phyloP scores from a whole-genome alignment of 345 rosid genomes.

The Eucalyptus erythrocorys region DNA sequence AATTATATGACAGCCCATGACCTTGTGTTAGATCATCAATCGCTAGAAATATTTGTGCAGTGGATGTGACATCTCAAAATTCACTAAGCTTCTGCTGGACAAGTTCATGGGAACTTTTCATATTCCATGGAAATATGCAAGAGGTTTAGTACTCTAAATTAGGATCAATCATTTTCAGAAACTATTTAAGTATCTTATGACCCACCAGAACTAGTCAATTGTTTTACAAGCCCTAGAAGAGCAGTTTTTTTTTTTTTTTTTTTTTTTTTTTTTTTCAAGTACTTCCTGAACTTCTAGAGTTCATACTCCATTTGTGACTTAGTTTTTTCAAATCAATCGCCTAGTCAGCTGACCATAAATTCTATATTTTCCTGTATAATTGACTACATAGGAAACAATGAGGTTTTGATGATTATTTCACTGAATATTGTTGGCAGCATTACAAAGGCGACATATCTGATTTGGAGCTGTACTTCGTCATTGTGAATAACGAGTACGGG shows the following conservation, averaged over 20 bases:
- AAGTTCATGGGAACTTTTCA: background rate
- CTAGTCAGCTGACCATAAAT: background rate
- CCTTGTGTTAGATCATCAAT: background rate
- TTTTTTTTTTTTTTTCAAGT: background rate
- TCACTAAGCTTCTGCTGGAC: background rate
- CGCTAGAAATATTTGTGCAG: background rate
- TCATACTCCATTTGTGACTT: background rate
- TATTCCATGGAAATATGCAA: background rate
- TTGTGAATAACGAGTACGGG: slow-evolving; percentile 94
- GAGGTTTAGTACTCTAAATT: background rate
- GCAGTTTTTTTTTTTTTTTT: background rate
- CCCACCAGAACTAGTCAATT: background rate
- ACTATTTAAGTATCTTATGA: background rate
- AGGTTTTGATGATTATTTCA: background rate
- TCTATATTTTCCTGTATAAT: background rate
- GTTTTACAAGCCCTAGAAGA: background rate
- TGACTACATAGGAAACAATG: background rate
- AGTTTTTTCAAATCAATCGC: background rate
- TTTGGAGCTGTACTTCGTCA: slow-evolving; percentile 86
- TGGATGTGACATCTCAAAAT: background rate
- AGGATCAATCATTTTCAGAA: background rate
- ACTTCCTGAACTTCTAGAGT: background rate
- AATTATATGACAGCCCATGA: background rate
- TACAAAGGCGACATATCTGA: slow-evolving; percentile 71
- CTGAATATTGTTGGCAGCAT: slow-evolving; percentile 39